Evolutionary conservation across 192 early-diverging fungal genomes (phyloP).

Genomic region (Podila horticola): DNA sequence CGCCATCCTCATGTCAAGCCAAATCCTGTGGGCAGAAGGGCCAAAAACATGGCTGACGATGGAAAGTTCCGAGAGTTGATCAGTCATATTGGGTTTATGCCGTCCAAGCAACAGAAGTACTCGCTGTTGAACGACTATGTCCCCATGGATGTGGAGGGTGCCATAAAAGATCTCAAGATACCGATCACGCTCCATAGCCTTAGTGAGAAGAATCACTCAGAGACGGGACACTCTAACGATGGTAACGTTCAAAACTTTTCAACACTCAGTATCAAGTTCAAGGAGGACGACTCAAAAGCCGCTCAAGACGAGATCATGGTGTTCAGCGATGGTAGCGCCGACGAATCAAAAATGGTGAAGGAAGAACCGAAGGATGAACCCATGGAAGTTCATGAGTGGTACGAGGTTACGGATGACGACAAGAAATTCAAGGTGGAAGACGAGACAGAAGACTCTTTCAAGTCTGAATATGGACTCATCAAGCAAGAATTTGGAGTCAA

Average conservation of each 20-base stretch:
- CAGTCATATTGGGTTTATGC: slow-evolving; percentile 20
- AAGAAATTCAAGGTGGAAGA: background rate
- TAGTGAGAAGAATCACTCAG: no score
- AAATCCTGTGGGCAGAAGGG: background rate
- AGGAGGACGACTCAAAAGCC: no score
- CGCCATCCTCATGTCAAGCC: background rate
- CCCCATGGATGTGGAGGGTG: background rate
- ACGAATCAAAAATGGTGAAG: background rate
- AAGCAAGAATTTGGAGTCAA: background rate
- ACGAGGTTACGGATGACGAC: background rate
- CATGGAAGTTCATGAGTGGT: background rate
- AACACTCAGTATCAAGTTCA: no score
- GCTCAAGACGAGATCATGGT: background rate
- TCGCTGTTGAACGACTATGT: no score
- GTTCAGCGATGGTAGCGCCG: background rate
- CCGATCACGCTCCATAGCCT: no score
- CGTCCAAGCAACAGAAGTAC: background rate
- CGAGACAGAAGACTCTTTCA: no score
- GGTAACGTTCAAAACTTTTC: no score
- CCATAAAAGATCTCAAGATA: background rate
- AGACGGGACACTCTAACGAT: no score
- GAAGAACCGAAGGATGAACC: background rate
- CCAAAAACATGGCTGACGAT: slow-evolving; percentile 19
- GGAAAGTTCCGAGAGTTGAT: slow-evolving; percentile 19
- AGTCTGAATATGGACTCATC: background rate